These are phyloP conservation scores for Vitis cinerea DNA, from an alignment of 164 flowering plant species.

Conservation along the genomic window DNA sequence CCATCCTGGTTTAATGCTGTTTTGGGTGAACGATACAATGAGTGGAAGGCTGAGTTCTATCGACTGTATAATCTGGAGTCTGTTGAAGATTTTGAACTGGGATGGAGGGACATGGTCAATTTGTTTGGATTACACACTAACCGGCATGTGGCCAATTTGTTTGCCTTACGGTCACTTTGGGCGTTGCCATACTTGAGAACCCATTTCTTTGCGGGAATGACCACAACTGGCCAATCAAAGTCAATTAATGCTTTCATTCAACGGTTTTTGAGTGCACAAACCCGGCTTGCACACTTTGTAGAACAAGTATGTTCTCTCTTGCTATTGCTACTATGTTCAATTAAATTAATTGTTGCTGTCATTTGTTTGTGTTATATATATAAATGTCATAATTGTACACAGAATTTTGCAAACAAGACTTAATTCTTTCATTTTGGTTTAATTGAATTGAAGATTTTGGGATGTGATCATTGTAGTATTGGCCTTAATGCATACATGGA, in stretches of 20 bases:
- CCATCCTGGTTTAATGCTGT: conserved; percentile 98
- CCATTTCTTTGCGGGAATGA: conserved; percentile 90
- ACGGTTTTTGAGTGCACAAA: conserved; percentile 81
- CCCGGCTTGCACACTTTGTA: conserved; percentile 81
- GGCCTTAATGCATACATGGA: too few species aligned
- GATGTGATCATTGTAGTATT: too few species aligned
- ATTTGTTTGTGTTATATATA: background rate
- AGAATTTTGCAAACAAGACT: background rate
- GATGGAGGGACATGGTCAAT: conserved; percentile 86
- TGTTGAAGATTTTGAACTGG: conserved; percentile 77
- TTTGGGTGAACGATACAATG: conserved; percentile 86
- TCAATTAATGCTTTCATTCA: conserved; percentile 89
- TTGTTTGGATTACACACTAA: conserved; percentile 74
- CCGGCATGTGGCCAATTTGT: conserved; percentile 74
- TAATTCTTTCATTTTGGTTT: too few species aligned
- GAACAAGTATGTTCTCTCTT: conserved; percentile 66
- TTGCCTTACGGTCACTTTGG: conserved; percentile 66
- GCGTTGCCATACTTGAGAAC: conserved; percentile 84
- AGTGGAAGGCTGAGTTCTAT: conserved; percentile 86
- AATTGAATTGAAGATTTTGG: too few species aligned
- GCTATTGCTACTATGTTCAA: background rate
- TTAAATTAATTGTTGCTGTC: background rate
- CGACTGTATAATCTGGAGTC: conserved; percentile 80
- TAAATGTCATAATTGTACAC: background rate
- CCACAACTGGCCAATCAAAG: conserved; percentile 66